These are phyloP conservation scores for Crataegus laevigata DNA, from an alignment of 306 rosid species.

Conservation along the genomic window DNA sequence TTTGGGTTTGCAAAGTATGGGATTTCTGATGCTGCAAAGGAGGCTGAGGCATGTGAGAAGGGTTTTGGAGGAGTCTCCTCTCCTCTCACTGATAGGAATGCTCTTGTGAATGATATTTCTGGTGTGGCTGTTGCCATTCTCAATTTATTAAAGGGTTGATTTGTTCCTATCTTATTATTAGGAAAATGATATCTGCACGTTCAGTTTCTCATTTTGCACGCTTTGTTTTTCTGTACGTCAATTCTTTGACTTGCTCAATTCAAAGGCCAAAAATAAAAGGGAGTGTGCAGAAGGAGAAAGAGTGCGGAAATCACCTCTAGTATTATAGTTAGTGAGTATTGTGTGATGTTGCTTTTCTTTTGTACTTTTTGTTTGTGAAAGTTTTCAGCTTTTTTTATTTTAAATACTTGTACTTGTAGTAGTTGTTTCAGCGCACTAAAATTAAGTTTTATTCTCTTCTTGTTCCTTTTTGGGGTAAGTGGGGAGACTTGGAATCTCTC, in stretches of 20 bases:
- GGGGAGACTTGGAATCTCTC: too few species aligned
- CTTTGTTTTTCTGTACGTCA: too few species aligned
- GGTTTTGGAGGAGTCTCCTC: constrained; percentile 37
- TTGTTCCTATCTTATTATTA: neutral
- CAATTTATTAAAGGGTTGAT: constrained; percentile 34
- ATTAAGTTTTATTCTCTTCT: neutral
- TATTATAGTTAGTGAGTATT: neutral
- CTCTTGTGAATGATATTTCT: constrained; percentile 41
- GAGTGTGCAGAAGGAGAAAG: too few species aligned
- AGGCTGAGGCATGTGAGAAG: constrained; percentile 55
- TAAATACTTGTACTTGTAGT: neutral
- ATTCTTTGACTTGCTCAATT: neutral
- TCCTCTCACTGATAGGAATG: constrained; percentile 45
- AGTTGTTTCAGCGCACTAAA: neutral
- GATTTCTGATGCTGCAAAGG: constrained; percentile 59
- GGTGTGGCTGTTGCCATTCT: constrained; percentile 59
- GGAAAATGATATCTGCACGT: neutral
- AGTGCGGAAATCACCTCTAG: neutral
- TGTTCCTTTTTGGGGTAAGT: neutral
- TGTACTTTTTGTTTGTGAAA: neutral
- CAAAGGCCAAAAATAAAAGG: too few species aligned
- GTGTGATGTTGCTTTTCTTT: neutral
- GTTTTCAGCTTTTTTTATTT: neutral
- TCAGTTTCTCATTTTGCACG: neutral
- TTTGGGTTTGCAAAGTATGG: constrained; percentile 68